Evolutionary conservation across 306 rosid species (phyloP).

Genomic region (Pachyrhizus erosus): DNA sequence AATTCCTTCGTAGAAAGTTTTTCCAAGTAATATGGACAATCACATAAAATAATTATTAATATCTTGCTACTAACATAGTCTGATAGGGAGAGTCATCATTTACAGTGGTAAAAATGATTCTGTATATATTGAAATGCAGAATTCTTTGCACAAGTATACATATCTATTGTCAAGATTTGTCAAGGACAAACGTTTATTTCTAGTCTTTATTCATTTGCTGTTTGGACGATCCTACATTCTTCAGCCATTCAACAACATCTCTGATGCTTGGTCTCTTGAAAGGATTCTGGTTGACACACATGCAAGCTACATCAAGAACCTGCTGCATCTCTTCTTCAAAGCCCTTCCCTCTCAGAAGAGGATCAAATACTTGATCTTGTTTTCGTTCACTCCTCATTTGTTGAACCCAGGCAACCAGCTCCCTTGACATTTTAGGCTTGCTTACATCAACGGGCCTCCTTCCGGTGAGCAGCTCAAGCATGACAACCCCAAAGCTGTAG

Average conservation of each 20-base stretch:
- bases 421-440: constrained; percentile 75
- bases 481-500: constrained; percentile 90
- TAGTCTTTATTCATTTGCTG: constrained; percentile 57
- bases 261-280: constrained; percentile 78
- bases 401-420: constrained; percentile 84
- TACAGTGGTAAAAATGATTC: constrained; percentile 8
- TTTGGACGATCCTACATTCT: constrained; percentile 61
- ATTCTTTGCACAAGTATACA: constrained; percentile 20
- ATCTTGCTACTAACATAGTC: background rate
- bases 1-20: background rate
- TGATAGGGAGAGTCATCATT: constrained; percentile 3
- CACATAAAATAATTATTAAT: background rate
- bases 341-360: constrained; percentile 65
- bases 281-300: constrained; percentile 79
- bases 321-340: constrained; percentile 73
- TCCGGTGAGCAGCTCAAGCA: constrained; percentile 87
- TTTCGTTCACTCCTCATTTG: constrained; percentile 76
- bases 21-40: background rate
- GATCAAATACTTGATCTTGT: constrained; percentile 70
- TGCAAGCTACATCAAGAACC: constrained; percentile 84
- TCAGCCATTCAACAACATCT: constrained; percentile 83
- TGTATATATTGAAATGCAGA: constrained; percentile 27
- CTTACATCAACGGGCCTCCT: constrained; percentile 81
- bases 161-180: background rate
- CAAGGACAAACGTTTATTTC: constrained; percentile 30